A percentile compares a stretch with the other conserved stretches of the same genome.
Conservation (phyloP, 352 stramenopile species). For the Phytophthora megakarya region DNA sequence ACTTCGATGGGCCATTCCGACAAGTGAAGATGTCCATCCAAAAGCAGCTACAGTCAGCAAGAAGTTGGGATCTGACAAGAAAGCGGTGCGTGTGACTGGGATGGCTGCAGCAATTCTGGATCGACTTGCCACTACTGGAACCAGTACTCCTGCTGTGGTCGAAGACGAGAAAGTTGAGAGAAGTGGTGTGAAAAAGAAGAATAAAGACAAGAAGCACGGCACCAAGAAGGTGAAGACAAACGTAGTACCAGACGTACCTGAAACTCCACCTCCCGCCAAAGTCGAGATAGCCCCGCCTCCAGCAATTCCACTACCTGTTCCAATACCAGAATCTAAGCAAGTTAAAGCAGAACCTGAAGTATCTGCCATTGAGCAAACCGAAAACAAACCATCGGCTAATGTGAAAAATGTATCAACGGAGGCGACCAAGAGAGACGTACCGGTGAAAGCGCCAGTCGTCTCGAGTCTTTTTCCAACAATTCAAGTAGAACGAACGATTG, state of each 20-base stretch:
- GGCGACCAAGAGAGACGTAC: neutral
- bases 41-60: conserved; percentile 47
- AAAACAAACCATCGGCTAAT: neutral
- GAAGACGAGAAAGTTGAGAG: conserved; percentile 36
- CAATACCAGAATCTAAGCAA: neutral
- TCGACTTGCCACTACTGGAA: conserved; percentile 35
- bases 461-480: conserved; percentile 29
- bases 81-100: conserved; percentile 57
- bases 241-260: conserved; percentile 3
- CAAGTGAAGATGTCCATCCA: conserved; percentile 30
- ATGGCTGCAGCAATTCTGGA: conserved; percentile 73
- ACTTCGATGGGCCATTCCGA: conserved; percentile 55
- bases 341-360: neutral
- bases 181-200: conserved; percentile 28
- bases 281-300: neutral
- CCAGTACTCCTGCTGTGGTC: neutral
- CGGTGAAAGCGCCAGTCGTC: conserved; percentile 3
- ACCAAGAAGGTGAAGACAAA: conserved; percentile 31
- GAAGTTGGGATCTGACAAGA: conserved; percentile 57
- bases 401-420: neutral
- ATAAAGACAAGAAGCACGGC: conserved; percentile 31
- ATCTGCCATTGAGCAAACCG: no score
- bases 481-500: conserved; percentile 18
- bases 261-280: neutral
- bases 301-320: conserved; percentile 8